Conservation (phyloP, 805 yeast species). For the Kodamaea leandrae region DNA sequence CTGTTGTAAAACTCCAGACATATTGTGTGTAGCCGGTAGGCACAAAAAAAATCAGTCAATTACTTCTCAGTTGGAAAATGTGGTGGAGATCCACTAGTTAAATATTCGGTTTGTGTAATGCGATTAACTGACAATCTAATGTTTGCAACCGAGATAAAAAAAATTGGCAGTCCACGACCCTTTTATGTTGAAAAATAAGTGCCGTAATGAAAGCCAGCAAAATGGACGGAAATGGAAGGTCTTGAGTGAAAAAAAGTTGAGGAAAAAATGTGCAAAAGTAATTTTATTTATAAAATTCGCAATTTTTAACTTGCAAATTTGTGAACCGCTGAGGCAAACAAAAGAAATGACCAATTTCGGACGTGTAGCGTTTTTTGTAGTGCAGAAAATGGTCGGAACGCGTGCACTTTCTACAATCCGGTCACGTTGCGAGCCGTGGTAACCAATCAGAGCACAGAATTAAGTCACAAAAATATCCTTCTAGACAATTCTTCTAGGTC, state of each 20-base stretch:
- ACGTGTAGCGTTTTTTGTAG: constrained; percentile 6
- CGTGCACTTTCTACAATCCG: neutral
- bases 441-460: constrained; percentile 6
- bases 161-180: constrained; percentile 3
- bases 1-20: constrained; percentile 25
- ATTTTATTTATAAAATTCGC: constrained; percentile 10
- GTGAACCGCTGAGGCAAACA: constrained; percentile 5
- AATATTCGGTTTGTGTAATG: neutral
- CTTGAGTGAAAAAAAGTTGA: constrained; percentile 5
- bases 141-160: neutral
- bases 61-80: neutral
- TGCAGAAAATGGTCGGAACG: neutral
- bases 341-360: constrained; percentile 11
- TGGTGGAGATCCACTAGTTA: neutral
- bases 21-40: constrained; percentile 7
- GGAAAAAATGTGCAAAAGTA: constrained; percentile 10
- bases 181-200: neutral
- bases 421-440: constrained; percentile 2
- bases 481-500: constrained; percentile 7
- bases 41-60: neutral
- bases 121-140: neutral
- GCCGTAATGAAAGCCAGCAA: neutral
- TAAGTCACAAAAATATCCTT: constrained; percentile 3
- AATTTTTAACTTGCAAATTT: constrained; percentile 10
- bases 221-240: neutral